These are phyloP conservation scores for Huntiella abstrusa DNA, from an alignment of 2,329 filamentous ascomycete genomes.

Conservation along the genomic window DNA sequence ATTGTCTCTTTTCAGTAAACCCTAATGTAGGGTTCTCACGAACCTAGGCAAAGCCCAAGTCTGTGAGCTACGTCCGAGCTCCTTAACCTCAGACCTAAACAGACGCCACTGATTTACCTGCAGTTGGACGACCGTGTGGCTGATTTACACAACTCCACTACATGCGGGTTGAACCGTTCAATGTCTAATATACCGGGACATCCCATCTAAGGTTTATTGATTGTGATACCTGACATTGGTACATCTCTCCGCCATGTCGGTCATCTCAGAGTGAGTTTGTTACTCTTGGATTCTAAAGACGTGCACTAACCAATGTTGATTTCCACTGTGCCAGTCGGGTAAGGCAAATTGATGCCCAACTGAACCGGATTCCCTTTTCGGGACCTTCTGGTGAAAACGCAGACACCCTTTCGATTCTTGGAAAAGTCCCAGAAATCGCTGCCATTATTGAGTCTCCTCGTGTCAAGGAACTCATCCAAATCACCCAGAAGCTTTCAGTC, in stretches of 20 bases:
- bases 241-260: slow-evolving; percentile 21
- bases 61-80: too few relatives aligned
- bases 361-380: slow-evolving; percentile 39
- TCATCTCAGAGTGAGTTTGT: slow-evolving; percentile 28
- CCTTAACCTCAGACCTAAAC: too few relatives aligned
- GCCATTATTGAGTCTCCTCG: slow-evolving; percentile 30
- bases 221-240: too few relatives aligned
- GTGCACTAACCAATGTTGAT: slow-evolving; percentile 1
- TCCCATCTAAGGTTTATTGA: too few relatives aligned
- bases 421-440: slow-evolving; percentile 20
- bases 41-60: too few relatives aligned
- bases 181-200: too few relatives aligned
- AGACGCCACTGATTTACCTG: too few relatives aligned
- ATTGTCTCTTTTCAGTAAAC: too few relatives aligned
- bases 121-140: too few relatives aligned
- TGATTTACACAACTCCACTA: too few relatives aligned
- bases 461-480: slow-evolving; percentile 42
- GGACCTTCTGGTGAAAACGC: slow-evolving; percentile 14
- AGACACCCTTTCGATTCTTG: slow-evolving; percentile 15
- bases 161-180: too few relatives aligned
- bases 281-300: slow-evolving; percentile 1
- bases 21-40: too few relatives aligned
- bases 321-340: slow-evolving; percentile 30
- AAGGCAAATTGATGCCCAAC: slow-evolving; percentile 42
- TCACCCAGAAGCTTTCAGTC: slow-evolving; percentile 54